Percentiles rank a stretch among this genome's conserved stretches.
Conservation (phyloP, 2,329 filamentous ascomycete genomes). For the Chrysosporium queenslandicum region DNA sequence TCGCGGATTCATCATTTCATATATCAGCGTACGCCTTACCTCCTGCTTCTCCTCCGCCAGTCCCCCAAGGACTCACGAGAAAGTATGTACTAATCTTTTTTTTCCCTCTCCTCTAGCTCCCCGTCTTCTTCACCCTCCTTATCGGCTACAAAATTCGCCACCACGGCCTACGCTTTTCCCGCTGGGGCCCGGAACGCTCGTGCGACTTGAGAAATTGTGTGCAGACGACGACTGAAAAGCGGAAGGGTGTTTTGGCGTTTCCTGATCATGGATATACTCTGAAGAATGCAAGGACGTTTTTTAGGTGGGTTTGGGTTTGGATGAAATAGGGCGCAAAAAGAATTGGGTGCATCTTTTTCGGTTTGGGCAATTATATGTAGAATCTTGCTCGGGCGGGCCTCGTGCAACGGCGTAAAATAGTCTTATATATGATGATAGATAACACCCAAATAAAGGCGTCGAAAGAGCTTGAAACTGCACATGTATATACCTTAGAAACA, state of each 20-base stretch:
- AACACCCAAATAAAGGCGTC: too few relatives aligned
- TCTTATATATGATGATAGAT: too few relatives aligned
- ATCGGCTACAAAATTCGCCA: slow-evolving; percentile 33
- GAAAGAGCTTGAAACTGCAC: too few relatives aligned
- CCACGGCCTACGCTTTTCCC: slow-evolving; percentile 26
- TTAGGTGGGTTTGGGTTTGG: slow-evolving; percentile 34
- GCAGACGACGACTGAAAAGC: slow-evolving; percentile 24
- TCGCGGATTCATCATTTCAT: slow-evolving; percentile 32
- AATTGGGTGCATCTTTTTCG: not conserved
- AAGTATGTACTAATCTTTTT: not conserved
- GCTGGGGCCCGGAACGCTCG: slow-evolving; percentile 30
- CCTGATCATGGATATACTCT: slow-evolving; percentile 28
- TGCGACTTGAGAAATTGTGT: slow-evolving; percentile 31
- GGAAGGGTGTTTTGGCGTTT: slow-evolving; percentile 32
- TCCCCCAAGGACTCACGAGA: too few relatives aligned
- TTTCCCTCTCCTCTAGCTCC: slow-evolving; percentile 21
- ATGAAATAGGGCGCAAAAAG: slow-evolving; percentile 22
- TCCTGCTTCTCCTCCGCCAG: too few relatives aligned
- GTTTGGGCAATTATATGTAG: too few relatives aligned
- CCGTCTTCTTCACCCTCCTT: slow-evolving; percentile 31
- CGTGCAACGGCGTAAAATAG: not conserved
- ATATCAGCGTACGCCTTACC: slow-evolving; percentile 30
- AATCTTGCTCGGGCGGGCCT: too few relatives aligned
- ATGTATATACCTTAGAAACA: too few relatives aligned
- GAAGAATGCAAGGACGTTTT: slow-evolving; percentile 25